Base-by-base conservation (phyloP, 1,284 basidiomycete species). In the Cystobasidiaceae sp. region DNA sequence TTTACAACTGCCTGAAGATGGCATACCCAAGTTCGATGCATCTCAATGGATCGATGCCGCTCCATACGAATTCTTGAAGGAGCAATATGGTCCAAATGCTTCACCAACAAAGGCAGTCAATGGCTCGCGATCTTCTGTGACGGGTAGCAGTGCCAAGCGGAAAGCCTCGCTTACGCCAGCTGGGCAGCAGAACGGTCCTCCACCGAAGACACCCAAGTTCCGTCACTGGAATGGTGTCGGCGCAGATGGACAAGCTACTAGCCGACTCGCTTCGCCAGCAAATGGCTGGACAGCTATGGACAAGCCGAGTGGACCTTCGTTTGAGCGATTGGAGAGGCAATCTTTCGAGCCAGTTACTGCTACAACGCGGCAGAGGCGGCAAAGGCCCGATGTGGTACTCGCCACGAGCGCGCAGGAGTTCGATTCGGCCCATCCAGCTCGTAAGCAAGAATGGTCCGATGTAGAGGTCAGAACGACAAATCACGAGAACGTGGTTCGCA, bases 1-100 rank as follows among this genome's bases (percentile, higher is more conserved):
- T 70, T 89, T 89, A 58, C 86, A 85, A 8, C 54, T 61, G 25
- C 58, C 43, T 13, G 30, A 34, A 25, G 61, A 64, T 2, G 61
- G 68, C 23, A 54, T 65, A 48, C 62, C 67, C 4, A 66, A 65
- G 19, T 66, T 67, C 34, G 59, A 51, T 4, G 61, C 65, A 11
- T 56, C 50, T 21, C 57, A 67, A 25, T 43, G 44, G 28, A 25
- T 48, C 9, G 45, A 30, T 17, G 34, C 25, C 4, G 7, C 52
- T 1, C 45, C 62, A 11, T 46, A 34, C 11, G 45, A 46, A 11
- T 28, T 55, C 45, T 37, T 54, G n/a, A 48, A 32, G 11, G 43
- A 33, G 19, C 43, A 45, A 28, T 46, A 27, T n/a, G 61, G 23
- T 4, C 25, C 1, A 45, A 50, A 2, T 21, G 30, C 45, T 19